phyloP scores from a whole-genome alignment of 2,329 filamentous ascomycete species.

The Fusarium sp. region DNA sequence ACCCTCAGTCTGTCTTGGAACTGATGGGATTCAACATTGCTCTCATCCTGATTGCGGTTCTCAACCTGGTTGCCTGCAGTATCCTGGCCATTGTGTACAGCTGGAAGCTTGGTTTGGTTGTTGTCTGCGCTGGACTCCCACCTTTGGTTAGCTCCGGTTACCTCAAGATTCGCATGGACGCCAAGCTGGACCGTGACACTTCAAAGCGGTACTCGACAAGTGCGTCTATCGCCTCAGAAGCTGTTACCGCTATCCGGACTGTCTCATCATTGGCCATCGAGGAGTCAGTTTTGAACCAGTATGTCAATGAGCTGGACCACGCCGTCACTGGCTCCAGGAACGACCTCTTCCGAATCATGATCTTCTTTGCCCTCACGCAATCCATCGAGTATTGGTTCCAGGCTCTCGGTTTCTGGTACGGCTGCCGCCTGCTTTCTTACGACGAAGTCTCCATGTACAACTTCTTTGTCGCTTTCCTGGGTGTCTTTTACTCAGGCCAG shows the following conservation, averaged over 20 bases:
- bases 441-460: constrained; percentile 65
- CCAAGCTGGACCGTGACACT: constrained; percentile 52
- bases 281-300: constrained; percentile 48
- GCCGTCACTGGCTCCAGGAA: constrained; percentile 46
- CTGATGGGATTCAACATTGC: constrained; percentile 58
- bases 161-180: constrained; percentile 55
- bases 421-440: constrained; percentile 52
- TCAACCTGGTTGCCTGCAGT: constrained; percentile 53
- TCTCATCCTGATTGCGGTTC: constrained; percentile 52
- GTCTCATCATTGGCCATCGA: constrained; percentile 58
- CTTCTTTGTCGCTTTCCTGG: constrained; percentile 64
- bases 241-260: constrained; percentile 54
- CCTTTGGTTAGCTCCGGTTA: constrained; percentile 52
- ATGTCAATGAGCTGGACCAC: constrained; percentile 47
- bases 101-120: constrained; percentile 63
- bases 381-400: constrained; percentile 54
- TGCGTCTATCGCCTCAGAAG: constrained; percentile 58
- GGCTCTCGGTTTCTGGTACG: constrained; percentile 57
- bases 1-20: constrained; percentile 55
- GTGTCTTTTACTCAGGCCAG: constrained; percentile 60
- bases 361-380: constrained; percentile 54
- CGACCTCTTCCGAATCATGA: constrained; percentile 50
- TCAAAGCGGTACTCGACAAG: constrained; percentile 52
- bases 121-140: constrained; percentile 57
- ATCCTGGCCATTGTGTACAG: constrained; percentile 58